Conservation (phyloP, 495 filamentous ascomycete genomes). For the Pyrenula massariospora region DNA sequence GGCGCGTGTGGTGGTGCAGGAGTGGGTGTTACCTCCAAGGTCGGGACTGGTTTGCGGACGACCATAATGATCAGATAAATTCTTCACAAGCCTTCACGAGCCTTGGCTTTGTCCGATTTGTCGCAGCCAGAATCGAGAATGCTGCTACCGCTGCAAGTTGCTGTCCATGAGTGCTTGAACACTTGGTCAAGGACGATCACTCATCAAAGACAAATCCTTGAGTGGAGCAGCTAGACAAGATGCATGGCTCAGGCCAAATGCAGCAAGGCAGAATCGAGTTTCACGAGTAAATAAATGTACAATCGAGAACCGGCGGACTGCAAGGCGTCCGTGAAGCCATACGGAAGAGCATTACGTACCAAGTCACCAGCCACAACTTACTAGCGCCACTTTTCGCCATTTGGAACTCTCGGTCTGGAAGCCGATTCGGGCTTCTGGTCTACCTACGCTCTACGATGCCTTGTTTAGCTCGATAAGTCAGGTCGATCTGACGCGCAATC, state of each 20-base stretch:
- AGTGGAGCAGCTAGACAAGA: too few relatives aligned
- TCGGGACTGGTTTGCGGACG: constrained; percentile 4
- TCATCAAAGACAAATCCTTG: too few relatives aligned
- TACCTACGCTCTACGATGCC: too few relatives aligned
- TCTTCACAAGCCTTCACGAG: too few relatives aligned
- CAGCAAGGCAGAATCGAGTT: too few relatives aligned
- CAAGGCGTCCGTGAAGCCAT: not conserved
- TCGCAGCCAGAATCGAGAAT: not conserved
- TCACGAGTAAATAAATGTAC: not conserved
- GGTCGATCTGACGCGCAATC: too few relatives aligned
- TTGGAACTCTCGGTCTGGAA: too few relatives aligned
- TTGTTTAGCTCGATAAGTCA: too few relatives aligned
- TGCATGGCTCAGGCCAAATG: too few relatives aligned
- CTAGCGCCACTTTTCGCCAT: not conserved
- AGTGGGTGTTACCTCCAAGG: not conserved
- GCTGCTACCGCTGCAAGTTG: not conserved
- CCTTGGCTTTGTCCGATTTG: too few relatives aligned
- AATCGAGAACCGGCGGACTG: not conserved
- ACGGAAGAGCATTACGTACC: not conserved
- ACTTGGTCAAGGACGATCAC: too few relatives aligned
- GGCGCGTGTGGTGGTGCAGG: constrained; percentile 1
- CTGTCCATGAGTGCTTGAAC: not conserved
- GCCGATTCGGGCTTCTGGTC: too few relatives aligned
- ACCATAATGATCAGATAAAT: not conserved
- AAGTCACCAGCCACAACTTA: not conserved